Evolutionary conservation across 225 moss, liverwort and hornwort genomes (phyloP), one percentile per base, ranked within the genome.

Genomic region (Marchantia paleacea): DNA sequence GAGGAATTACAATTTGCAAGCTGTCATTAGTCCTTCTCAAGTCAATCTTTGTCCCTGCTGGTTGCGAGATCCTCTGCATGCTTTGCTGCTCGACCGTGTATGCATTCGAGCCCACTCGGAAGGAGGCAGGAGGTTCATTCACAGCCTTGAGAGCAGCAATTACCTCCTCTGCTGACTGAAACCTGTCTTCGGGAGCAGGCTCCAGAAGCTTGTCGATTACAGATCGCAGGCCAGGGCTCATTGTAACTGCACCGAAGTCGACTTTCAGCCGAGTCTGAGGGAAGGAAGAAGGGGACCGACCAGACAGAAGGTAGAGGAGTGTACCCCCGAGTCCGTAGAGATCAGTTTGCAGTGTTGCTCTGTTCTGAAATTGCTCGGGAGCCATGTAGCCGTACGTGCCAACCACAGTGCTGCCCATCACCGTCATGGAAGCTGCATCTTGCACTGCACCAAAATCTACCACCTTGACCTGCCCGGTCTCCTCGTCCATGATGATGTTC

Each of bases 381-480:
- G 97, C 97, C 97, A 99, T 99, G 83, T 95, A 97, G 14, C 97
- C 97, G 75, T 93, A 97, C 84, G 96, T 96, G 84, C 96, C 96
- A 79, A 96, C 91, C 66, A 96, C 94, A 73, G 96, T 96, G 85
- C 95, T 93, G 86, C 97, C 95, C 75, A 92, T 91, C 81, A 94
- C 52, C 28, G 86, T 92, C 75, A 85, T 87, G 6, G 95, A 99
- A 76, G 95, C 97, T 25, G 92, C 90, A 84, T 99, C 93, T 88
- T 95, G 93, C 62, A 99, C 97, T 69, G 95, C 97, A 54, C 97
- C 97, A 78, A 99, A 99, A 88, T 99, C 97, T 81, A 99, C 95
- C 81, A 99, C 89, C 80, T 93, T 99, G 73, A 99, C 91, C 24
- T 79, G 82, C 70, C 89, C 89, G 24, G 93, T 88, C 54, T 89